Conservation (phyloP, 1,284 basidiomycete species). For the Xerocomus minutiporus region DNA sequence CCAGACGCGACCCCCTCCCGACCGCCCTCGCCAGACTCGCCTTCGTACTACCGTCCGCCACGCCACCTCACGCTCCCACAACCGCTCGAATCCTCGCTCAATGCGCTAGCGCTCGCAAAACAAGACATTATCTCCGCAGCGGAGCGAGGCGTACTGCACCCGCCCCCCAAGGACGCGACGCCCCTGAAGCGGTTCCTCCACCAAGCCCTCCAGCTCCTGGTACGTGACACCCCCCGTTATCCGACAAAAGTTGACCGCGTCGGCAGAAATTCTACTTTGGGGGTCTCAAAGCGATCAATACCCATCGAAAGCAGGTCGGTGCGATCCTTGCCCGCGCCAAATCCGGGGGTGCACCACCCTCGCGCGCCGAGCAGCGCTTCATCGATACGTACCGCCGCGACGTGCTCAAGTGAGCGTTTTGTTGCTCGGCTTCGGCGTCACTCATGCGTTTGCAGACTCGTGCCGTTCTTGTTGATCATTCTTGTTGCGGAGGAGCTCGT, state of each 20-base stretch:
- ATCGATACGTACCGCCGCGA: slow-evolving; percentile 62
- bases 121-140: slow-evolving; percentile 62
- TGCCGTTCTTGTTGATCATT: slow-evolving; percentile 77
- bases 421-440: not conserved
- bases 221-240: slow-evolving; percentile 33
- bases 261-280: slow-evolving; percentile 73
- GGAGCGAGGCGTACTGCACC: slow-evolving; percentile 60
- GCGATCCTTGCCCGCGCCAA: slow-evolving; percentile 52
- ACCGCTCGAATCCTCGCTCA: slow-evolving; percentile 23
- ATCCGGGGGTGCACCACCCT: slow-evolving; percentile 53
- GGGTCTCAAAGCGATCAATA: slow-evolving; percentile 66
- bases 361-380: slow-evolving; percentile 62
- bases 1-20: slow-evolving; percentile 12
- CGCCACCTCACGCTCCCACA: slow-evolving; percentile 25
- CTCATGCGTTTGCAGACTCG: slow-evolving; percentile 46
- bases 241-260: slow-evolving; percentile 1
- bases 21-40: slow-evolving; percentile 6
- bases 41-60: slow-evolving; percentile 26
- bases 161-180: slow-evolving; percentile 58
- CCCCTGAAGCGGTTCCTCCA: slow-evolving; percentile 55
- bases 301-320: slow-evolving; percentile 50
- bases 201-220: slow-evolving; percentile 65
- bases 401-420: slow-evolving; percentile 46
- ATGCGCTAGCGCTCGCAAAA: slow-evolving; percentile 46
- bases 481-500: slow-evolving; percentile 77